These are phyloP conservation scores for Microascus cirrosus DNA, from an alignment of 2,329 filamentous ascomycete genomes.

Conservation along the genomic window DNA sequence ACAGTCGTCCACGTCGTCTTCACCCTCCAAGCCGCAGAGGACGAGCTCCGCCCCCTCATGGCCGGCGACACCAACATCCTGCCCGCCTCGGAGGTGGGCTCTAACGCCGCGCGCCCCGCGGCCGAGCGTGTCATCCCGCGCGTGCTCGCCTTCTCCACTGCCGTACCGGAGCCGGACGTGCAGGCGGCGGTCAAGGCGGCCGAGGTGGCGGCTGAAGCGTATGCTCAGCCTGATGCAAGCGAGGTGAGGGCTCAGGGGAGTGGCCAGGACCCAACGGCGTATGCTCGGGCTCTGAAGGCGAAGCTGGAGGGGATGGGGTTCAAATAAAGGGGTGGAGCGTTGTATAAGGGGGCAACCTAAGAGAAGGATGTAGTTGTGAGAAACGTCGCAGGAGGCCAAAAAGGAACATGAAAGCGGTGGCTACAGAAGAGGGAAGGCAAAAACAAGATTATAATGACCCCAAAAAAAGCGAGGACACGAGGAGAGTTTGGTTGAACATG, in stretches of 20 bases:
- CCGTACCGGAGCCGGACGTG: neutral
- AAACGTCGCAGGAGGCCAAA: neutral
- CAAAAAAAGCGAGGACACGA: neutral
- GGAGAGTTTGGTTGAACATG: neutral
- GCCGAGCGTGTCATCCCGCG: neutral
- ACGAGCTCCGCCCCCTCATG: constrained; percentile 6
- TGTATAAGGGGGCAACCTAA: neutral
- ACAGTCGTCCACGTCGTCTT: constrained; percentile 6
- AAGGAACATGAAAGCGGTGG: neutral
- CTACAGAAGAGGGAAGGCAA: neutral
- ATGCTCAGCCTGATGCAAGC: neutral
- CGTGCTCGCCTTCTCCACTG: constrained; percentile 2
- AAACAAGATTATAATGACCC: neutral
- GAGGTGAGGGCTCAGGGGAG: constrained; percentile 3
- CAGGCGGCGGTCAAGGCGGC: constrained; percentile 4
- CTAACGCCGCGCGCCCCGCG: constrained; percentile 2
- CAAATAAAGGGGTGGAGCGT: neutral
- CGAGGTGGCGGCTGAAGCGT: neutral
- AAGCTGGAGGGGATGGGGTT: constrained; percentile 3
- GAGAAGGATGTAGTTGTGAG: neutral
- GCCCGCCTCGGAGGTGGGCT: constrained; percentile 4
- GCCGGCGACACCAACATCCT: neutral
- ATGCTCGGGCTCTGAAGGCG: constrained; percentile 7
- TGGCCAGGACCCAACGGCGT: constrained; percentile 2
- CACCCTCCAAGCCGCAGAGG: neutral